Conservation (phyloP, 225 moss, liverwort and hornwort species). For the Pseudoscleropodium purum region DNA sequence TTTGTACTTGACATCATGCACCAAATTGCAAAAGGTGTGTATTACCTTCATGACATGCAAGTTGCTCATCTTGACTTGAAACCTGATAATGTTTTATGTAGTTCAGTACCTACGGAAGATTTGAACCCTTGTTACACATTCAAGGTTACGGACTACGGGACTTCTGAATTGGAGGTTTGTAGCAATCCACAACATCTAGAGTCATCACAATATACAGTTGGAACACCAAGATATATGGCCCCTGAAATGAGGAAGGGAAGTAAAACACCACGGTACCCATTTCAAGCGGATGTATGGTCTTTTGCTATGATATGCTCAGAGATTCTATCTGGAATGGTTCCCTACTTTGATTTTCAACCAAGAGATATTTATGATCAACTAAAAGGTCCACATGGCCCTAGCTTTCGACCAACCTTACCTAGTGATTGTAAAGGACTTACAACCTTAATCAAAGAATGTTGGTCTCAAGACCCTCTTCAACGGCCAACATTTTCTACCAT, state of each 20-base stretch:
- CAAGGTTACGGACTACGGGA: background rate
- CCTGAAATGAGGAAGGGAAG: background rate
- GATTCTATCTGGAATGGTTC: background rate
- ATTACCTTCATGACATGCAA: background rate
- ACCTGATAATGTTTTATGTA: background rate
- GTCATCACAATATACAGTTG: background rate
- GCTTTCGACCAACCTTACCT: background rate
- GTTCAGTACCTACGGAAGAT: background rate
- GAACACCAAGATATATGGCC: background rate
- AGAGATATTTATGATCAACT: background rate
- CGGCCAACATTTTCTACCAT: background rate
- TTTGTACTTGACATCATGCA: background rate
- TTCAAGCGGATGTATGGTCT: background rate
- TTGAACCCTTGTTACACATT: background rate
- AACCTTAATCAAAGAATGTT: background rate
- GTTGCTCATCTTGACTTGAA: background rate
- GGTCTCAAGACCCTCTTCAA: background rate
- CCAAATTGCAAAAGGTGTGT: background rate
- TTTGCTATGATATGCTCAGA: background rate
- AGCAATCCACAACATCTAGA: background rate
- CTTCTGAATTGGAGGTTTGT: background rate
- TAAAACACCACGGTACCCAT: background rate
- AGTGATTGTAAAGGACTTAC: background rate
- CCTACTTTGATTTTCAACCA: background rate
- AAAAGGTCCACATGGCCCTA: background rate